Evolutionary conservation across 208 protist genomes (phyloP).

Genomic region (Wallacemonas sp.): DNA sequence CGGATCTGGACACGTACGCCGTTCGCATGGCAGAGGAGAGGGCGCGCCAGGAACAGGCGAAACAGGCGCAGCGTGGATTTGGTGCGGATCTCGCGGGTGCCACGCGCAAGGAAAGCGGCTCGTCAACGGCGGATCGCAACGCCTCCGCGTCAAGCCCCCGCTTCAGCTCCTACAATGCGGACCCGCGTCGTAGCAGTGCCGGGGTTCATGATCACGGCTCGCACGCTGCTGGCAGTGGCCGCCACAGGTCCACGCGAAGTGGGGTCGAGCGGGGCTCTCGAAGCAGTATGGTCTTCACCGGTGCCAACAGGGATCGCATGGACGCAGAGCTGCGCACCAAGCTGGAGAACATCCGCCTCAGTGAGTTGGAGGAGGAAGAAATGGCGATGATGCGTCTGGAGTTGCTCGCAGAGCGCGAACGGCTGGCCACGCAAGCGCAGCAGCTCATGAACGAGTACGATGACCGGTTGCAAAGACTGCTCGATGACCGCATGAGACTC

Average conservation of each 20-base stretch:
- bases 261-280: slow-evolving; percentile 36
- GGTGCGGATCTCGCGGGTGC: slow-evolving; percentile 78
- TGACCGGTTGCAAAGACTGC: slow-evolving; percentile 65
- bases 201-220: not conserved
- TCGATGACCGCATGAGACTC: slow-evolving; percentile 81
- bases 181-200: not conserved
- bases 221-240: slow-evolving; percentile 7
- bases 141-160: not conserved
- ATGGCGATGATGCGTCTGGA: slow-evolving; percentile 50
- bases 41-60: slow-evolving; percentile 52
- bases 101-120: slow-evolving; percentile 15
- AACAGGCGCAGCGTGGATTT: slow-evolving; percentile 87
- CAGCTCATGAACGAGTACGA: slow-evolving; percentile 77
- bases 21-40: slow-evolving; percentile 49
- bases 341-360: slow-evolving; percentile 81
- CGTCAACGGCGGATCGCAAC: slow-evolving; percentile 7
- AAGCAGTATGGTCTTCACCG: slow-evolving; percentile 42
- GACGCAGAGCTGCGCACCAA: slow-evolving; percentile 77
- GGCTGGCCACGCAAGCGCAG: slow-evolving; percentile 47
- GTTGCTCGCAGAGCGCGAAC: slow-evolving; percentile 67
- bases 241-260: slow-evolving; percentile 19
- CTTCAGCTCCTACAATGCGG: not conserved
- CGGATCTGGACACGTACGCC: slow-evolving; percentile 67
- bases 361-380: slow-evolving; percentile 85
- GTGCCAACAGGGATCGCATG: slow-evolving; percentile 75